Evolutionary conservation across 345 rosid genomes (phyloP).

Genomic region (Firmiana major): DNA sequence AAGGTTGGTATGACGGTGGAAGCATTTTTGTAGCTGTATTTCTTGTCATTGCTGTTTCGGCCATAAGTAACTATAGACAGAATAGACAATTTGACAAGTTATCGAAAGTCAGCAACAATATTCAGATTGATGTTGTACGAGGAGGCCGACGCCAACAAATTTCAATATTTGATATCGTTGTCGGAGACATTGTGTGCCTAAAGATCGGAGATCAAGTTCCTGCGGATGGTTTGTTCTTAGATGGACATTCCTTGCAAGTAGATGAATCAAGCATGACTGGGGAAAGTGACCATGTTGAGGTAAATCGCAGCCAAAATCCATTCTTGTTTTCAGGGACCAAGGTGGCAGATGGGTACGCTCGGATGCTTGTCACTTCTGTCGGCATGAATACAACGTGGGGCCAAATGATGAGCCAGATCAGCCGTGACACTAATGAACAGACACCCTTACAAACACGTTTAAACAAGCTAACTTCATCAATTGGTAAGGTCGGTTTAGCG

Average conservation of each 20-base stretch:
- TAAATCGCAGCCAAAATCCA: constrained; percentile 30
- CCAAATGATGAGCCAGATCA: constrained; percentile 64
- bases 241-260: constrained; percentile 44
- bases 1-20: constrained; percentile 78
- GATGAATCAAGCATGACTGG: constrained; percentile 75
- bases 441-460: constrained; percentile 71
- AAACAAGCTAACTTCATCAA: constrained; percentile 56
- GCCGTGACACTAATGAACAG: constrained; percentile 36
- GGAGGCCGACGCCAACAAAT: constrained; percentile 40
- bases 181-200: constrained; percentile 54
- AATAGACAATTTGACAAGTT: constrained; percentile 49
- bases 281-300: constrained; percentile 48
- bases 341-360: constrained; percentile 49
- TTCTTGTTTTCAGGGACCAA: constrained; percentile 63
- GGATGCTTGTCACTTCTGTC: constrained; percentile 63
- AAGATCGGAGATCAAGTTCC: constrained; percentile 71
- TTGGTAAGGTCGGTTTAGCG: constrained; percentile 58
- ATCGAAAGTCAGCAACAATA: constrained; percentile 48
- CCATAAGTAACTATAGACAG: constrained; percentile 49
- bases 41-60: constrained; percentile 49
- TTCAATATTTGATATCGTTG: constrained; percentile 58
- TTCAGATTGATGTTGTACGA: constrained; percentile 48
- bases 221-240: constrained; percentile 56
- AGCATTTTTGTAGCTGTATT: constrained; percentile 58
- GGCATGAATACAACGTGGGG: constrained; percentile 82